Evolutionary conservation across 1,284 basidiomycete genomes (phyloP), one percentile per base, ranked within the genome.

Genomic region (Filobasidium uniguttulatum): DNA sequence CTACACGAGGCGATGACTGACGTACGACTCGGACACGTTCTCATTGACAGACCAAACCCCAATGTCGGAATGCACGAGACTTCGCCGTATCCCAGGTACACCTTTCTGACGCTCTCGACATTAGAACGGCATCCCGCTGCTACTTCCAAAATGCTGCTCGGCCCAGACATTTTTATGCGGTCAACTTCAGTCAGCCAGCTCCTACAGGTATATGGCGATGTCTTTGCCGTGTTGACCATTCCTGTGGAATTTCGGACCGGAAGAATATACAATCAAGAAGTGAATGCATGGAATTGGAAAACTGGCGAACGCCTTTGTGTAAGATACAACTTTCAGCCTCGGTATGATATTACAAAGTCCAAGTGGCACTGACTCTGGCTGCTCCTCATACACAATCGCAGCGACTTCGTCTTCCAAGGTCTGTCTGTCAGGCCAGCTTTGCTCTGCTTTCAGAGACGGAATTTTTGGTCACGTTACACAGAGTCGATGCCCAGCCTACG

Each of bases 221-320:
- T 43, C 14, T 43, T 43, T 43, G 40, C 25, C 3, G 40, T 43
- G 3, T n/a, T 43, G 23, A 43, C 40, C 15, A 10, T 43, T 7
- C 40, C 40, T 12, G 26, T 26, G 3, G 40, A 43, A 8, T 14
- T 28, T 9, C 8, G 10, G 22, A 43, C 22, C 29, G 40, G 40
- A 8, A 10, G 26, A 26, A 43, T 43, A 15, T 43, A 43, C 22
- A 43, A 43, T 43, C 40, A 43, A 26, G 40, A 43, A 20, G 12
- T 43, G 12, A 43, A 43, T 15, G 19, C 29, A 10, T 43, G 40
- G 40, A 43, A 43, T 43, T 43, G 40, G 40, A 26, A 29, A 20
- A 43, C 25, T 12, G 40, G 40, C n/a, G 26, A 43, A 26, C 40
- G 29, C 15, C 40, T 43, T 5, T 43, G 40, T 29, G 40, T 43